A percentile compares a stretch with the other conserved stretches of the same genome.
Conservation (phyloP, 1,284 basidiomycete species). For the Fomitopsis betulina region DNA sequence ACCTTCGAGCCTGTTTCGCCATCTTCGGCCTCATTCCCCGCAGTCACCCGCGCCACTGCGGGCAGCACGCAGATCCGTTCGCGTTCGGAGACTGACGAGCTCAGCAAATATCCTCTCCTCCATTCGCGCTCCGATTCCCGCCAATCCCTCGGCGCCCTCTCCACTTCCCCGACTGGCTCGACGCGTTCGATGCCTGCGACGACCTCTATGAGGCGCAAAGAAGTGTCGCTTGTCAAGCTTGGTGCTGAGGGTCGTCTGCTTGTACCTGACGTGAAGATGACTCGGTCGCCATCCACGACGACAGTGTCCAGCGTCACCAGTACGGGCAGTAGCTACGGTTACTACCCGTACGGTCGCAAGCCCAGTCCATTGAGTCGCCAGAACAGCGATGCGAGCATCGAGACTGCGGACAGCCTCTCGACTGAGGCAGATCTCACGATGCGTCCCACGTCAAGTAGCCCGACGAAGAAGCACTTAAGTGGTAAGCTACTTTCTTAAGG, state of each 20-base stretch:
- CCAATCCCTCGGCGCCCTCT: conserved; percentile 30
- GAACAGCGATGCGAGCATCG: conserved; percentile 26
- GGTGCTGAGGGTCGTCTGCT: conserved; percentile 61
- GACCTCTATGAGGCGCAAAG: conserved; percentile 22
- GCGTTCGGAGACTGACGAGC: conserved; percentile 33
- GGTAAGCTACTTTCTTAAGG: conserved; percentile 21
- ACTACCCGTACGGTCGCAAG: conserved; percentile 16
- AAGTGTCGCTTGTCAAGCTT: conserved; percentile 47
- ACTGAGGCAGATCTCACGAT: conserved; percentile 22
- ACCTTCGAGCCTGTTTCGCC: conserved; percentile 22
- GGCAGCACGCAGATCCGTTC: conserved; percentile 17
- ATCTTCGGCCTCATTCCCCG: conserved; percentile 11
- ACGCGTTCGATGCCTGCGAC: conserved; percentile 25
- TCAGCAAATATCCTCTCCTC: conserved; percentile 51
- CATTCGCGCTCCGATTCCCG: conserved; percentile 47
- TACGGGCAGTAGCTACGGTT: conserved; percentile 18
- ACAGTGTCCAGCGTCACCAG: conserved; percentile 21
- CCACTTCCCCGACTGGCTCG: conserved; percentile 29
- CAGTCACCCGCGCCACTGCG: conserved; percentile 11
- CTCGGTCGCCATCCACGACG: conserved; percentile 26
- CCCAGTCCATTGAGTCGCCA: conserved; percentile 39
- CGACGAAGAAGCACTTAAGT: conserved; percentile 20
- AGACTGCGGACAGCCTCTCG: neutral
- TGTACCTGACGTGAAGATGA: conserved; percentile 58
- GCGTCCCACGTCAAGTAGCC: conserved; percentile 11